phyloP scores from a whole-genome alignment of 1,139 yeast species.

The Suhomyces kunorum region DNA sequence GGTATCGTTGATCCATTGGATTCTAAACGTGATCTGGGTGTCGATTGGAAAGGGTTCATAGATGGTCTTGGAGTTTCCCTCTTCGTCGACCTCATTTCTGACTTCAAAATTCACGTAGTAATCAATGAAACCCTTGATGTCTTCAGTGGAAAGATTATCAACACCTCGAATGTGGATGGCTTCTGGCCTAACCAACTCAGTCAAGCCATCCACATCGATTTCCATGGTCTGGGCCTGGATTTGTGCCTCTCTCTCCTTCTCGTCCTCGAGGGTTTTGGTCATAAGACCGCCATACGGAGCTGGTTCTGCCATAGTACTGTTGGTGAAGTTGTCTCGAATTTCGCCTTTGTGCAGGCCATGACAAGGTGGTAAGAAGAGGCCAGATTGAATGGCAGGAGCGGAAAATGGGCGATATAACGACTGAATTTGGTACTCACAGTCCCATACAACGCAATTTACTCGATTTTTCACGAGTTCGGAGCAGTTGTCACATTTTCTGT shows the following conservation, averaged over 20 bases:
- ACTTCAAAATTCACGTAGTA: constrained; percentile 45
- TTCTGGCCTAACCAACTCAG: constrained; percentile 43
- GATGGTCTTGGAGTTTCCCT: constrained; percentile 11
- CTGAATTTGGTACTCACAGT: neutral
- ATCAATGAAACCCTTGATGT: constrained; percentile 58
- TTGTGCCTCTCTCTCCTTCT: constrained; percentile 33
- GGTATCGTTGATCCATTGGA: constrained; percentile 74
- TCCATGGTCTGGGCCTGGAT: constrained; percentile 38
- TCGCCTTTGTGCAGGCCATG: constrained; percentile 4
- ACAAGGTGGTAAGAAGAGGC: too few species aligned
- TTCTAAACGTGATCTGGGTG: constrained; percentile 39
- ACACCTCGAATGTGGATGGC: constrained; percentile 63
- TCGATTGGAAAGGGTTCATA: constrained; percentile 32
- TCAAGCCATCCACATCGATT: constrained; percentile 33
- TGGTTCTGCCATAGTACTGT: constrained; percentile 32
- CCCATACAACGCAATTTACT: neutral
- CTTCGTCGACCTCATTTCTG: constrained; percentile 21
- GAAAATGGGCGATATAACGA: neutral
- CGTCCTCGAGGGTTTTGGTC: constrained; percentile 43
- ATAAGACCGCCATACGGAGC: constrained; percentile 50
- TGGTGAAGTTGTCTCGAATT: constrained; percentile 5
- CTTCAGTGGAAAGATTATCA: constrained; percentile 65
- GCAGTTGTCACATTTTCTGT: too few species aligned
- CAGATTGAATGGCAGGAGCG: neutral
- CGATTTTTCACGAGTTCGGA: neutral